phyloP scores from a whole-genome alignment of 2,329 filamentous ascomycete species.

The Fusarium neocosmosporiellum region DNA sequence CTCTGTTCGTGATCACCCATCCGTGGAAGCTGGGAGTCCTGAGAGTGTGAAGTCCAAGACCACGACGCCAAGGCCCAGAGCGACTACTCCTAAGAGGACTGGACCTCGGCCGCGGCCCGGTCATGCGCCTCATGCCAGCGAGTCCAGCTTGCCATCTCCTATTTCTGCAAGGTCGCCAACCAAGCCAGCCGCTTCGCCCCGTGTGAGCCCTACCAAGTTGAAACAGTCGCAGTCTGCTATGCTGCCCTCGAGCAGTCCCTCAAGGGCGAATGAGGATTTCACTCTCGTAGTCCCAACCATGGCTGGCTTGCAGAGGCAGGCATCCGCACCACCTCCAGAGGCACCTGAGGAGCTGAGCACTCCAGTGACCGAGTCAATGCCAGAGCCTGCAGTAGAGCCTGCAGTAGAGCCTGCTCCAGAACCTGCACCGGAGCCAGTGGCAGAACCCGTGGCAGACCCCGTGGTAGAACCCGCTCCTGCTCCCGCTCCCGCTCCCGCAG shows the following conservation, averaged over 20 bases:
- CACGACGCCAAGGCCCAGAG: constrained; percentile 62
- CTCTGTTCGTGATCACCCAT: constrained; percentile 63
- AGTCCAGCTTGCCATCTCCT: constrained; percentile 62
- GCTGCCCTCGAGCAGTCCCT: constrained; percentile 54
- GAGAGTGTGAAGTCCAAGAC: constrained; percentile 59
- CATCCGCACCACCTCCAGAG: constrained; percentile 20
- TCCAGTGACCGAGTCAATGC: constrained; percentile 20
- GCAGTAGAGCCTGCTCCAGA: constrained; percentile 11
- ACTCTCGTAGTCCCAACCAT: constrained; percentile 64
- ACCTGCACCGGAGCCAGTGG: constrained; percentile 8
- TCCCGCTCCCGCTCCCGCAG: neutral
- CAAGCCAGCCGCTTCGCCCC: constrained; percentile 54
- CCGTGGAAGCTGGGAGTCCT: constrained; percentile 56
- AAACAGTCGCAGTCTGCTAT: constrained; percentile 48
- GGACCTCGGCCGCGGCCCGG: constrained; percentile 58
- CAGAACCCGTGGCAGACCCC: constrained; percentile 12
- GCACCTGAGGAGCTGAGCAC: constrained; percentile 21
- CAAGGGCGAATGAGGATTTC: constrained; percentile 63
- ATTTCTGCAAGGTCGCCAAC: constrained; percentile 46
- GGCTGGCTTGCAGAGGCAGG: constrained; percentile 47
- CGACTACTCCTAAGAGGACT: constrained; percentile 64
- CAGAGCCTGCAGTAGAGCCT: constrained; percentile 6
- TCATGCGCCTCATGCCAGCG: constrained; percentile 62
- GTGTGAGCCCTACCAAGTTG: constrained; percentile 54
- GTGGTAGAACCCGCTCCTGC: neutral